Evolutionary conservation across 2,329 filamentous ascomycete species (phyloP).

Genomic region (Botrytis porri): DNA sequence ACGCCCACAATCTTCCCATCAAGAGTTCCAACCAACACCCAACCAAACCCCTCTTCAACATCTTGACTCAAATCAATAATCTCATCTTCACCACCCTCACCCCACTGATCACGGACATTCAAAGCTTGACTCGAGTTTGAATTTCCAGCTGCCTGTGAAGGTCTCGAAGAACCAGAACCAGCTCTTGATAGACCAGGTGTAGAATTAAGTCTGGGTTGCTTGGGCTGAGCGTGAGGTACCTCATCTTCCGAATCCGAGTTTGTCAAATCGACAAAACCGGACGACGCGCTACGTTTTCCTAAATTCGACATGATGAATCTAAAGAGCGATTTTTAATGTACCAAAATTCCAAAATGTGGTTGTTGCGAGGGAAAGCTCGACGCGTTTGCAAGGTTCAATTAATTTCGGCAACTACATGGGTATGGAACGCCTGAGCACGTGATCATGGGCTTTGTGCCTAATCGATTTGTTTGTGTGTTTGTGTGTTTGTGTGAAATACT

Average conservation of each 20-base stretch:
- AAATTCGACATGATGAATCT: neutral
- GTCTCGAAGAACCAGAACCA: neutral
- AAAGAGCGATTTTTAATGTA: neutral
- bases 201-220: slow-evolving; percentile 30
- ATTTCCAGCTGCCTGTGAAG: slow-evolving; percentile 13
- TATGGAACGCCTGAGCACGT: neutral
- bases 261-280: slow-evolving; percentile 44
- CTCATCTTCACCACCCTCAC: slow-evolving; percentile 31
- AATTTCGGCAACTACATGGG: neutral
- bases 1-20: slow-evolving; percentile 51
- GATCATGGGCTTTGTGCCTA: neutral
- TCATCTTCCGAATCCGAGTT: slow-evolving; percentile 38
- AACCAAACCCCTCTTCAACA: slow-evolving; percentile 34
- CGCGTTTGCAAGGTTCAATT: slow-evolving; percentile 1
- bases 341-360: neutral
- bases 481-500: neutral
- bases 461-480: neutral
- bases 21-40: slow-evolving; percentile 34
- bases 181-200: slow-evolving; percentile 7
- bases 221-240: slow-evolving; percentile 24
- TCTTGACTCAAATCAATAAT: slow-evolving; percentile 36
- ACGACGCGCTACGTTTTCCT: slow-evolving; percentile 40
- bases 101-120: slow-evolving; percentile 27
- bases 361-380: neutral
- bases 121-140: slow-evolving; percentile 27